Evolutionary conservation across 1,284 basidiomycete genomes (phyloP).

Genomic region (Anthracocystis walkeri): DNA sequence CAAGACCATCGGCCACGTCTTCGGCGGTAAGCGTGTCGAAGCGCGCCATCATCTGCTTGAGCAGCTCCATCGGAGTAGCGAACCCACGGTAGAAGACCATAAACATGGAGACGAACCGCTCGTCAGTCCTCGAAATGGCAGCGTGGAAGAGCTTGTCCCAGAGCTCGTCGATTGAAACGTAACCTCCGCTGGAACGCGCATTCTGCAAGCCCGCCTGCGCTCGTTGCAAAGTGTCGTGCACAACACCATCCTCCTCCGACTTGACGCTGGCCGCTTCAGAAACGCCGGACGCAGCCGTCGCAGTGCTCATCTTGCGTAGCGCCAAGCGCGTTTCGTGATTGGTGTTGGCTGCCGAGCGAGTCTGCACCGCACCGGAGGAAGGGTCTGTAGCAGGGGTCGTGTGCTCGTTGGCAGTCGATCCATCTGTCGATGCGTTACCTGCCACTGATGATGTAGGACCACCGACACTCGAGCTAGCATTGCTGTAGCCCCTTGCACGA

Average conservation of each 20-base stretch:
- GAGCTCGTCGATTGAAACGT: conserved; percentile 62
- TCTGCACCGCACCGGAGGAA: background rate
- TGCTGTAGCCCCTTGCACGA: conserved; percentile 30
- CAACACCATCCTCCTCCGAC: conserved; percentile 44
- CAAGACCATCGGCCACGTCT: conserved; percentile 49
- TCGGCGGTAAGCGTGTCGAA: conserved; percentile 55
- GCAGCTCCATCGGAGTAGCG: conserved; percentile 58
- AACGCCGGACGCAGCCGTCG: conserved; percentile 38
- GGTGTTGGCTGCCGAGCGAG: conserved; percentile 2
- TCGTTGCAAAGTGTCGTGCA: conserved; percentile 49
- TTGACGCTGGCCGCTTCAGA: conserved; percentile 39
- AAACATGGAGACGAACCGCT: conserved; percentile 59
- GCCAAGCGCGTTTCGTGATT: conserved; percentile 7
- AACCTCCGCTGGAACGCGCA: conserved; percentile 57
- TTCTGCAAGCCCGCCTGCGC: conserved; percentile 57
- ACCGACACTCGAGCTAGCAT: conserved; percentile 27
- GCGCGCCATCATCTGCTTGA: conserved; percentile 53
- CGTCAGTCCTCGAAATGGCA: conserved; percentile 59
- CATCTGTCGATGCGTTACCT: conserved; percentile 11
- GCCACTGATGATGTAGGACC: background rate
- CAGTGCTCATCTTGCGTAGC: conserved; percentile 56
- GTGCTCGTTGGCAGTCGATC: background rate
- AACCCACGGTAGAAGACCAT: conserved; percentile 66
- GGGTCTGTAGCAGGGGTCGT: background rate
- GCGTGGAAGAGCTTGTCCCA: conserved; percentile 66